phyloP scores from a whole-genome alignment of 2,329 filamentous ascomycete genomes.

The Penicillium concentricum region DNA sequence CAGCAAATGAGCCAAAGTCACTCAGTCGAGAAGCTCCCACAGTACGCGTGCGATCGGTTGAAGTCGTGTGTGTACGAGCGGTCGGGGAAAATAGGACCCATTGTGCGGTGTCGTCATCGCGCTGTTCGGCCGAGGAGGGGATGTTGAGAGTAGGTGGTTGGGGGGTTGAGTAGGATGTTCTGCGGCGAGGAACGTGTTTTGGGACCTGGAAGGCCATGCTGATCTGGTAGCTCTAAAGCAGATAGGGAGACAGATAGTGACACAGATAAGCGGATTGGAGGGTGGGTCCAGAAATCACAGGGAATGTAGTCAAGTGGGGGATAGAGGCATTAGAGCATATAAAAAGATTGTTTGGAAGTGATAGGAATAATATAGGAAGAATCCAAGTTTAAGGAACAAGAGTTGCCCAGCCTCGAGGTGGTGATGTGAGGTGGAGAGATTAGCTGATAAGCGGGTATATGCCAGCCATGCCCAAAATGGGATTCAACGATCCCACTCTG shows the following conservation, averaged over 20 bases:
- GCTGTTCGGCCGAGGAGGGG: slow-evolving; percentile 35
- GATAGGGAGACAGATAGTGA: slow-evolving; percentile 4
- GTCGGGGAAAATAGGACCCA: slow-evolving; percentile 94
- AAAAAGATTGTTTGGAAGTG: not conserved
- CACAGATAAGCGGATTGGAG: not conserved
- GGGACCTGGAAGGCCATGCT: slow-evolving; percentile 41
- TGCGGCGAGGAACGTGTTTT: slow-evolving; percentile 36
- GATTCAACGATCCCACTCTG: not conserved
- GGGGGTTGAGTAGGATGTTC: slow-evolving; percentile 33
- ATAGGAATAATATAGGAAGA: not conserved
- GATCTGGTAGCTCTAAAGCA: not conserved
- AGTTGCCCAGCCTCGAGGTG: not conserved
- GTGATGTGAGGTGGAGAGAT: not conserved
- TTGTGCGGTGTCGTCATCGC: slow-evolving; percentile 75
- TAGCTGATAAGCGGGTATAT: slow-evolving; percentile 3
- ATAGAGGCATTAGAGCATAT: not conserved
- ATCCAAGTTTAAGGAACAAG: not conserved
- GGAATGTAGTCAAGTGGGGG: not conserved
- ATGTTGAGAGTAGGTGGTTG: slow-evolving; percentile 30
- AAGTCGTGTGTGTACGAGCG: slow-evolving; percentile 67
- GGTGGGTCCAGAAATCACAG: not conserved
- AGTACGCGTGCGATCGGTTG: slow-evolving; percentile 62
- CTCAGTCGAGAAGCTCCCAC: slow-evolving; percentile 72
- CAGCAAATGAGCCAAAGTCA: slow-evolving; percentile 75
- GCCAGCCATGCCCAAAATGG: not conserved